These are phyloP conservation scores for Colletotrichum graminicola DNA, from an alignment of 2,329 filamentous ascomycete species.

Conservation along the genomic window DNA sequence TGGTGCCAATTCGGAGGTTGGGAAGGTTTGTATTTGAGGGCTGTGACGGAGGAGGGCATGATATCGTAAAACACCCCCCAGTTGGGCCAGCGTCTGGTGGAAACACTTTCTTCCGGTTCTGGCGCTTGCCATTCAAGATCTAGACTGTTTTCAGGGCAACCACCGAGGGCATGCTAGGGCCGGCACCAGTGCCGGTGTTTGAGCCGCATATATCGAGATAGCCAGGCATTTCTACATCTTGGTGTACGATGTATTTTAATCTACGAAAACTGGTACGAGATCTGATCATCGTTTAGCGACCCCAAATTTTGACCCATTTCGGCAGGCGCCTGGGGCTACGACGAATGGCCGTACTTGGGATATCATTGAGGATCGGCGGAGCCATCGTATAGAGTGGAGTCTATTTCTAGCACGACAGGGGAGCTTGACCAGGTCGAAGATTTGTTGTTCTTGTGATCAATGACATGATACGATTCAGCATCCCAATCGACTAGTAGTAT, in stretches of 20 bases:
- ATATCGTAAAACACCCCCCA: not conserved
- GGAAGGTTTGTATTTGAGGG: not conserved
- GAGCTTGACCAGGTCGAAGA: not conserved
- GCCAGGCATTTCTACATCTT: constrained; percentile 2
- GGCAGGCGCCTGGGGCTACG: not conserved
- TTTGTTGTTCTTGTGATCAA: constrained; percentile 1
- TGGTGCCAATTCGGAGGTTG: constrained; percentile 11
- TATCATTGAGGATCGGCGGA: constrained; percentile 15
- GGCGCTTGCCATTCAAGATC: not conserved
- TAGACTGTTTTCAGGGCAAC: not conserved
- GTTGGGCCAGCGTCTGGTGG: not conserved
- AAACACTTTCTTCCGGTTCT: not conserved
- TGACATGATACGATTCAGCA: constrained; percentile 39
- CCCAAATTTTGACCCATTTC: constrained; percentile 9
- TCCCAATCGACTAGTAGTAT: constrained; percentile 36
- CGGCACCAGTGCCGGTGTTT: constrained; percentile 8
- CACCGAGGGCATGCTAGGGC: constrained; percentile 12
- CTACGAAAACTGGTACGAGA: constrained; percentile 14
- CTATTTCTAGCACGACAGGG: too few species aligned
- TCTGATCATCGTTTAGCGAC: constrained; percentile 20
- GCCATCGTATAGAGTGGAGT: too few species aligned
- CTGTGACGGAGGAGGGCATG: not conserved
- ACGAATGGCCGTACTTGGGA: constrained; percentile 8
- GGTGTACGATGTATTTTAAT: constrained; percentile 15
- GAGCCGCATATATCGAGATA: constrained; percentile 29